Conservation (phyloP, 2,329 filamentous ascomycete genomes). For the Erysiphe neolycopersici region DNA sequence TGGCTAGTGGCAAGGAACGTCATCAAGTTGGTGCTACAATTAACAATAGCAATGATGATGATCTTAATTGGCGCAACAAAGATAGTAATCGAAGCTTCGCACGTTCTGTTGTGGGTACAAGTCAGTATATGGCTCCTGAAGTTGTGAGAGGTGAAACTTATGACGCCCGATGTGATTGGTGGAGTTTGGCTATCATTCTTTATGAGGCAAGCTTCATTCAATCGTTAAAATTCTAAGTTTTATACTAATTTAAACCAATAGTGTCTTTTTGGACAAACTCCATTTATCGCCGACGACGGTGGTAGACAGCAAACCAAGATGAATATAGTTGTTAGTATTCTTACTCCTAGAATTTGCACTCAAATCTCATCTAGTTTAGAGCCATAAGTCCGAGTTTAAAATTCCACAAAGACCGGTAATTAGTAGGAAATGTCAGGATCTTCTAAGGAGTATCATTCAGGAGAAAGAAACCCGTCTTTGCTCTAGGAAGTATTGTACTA, state of each 20-base stretch:
- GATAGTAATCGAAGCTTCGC: slow-evolving; percentile 46
- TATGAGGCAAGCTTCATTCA: slow-evolving; percentile 32
- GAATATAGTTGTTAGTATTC: slow-evolving; percentile 43
- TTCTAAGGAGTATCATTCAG: slow-evolving; percentile 46
- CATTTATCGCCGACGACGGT: slow-evolving; percentile 57
- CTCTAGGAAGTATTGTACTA: slow-evolving; percentile 43
- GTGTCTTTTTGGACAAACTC: slow-evolving; percentile 77
- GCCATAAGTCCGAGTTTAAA: slow-evolving; percentile 39
- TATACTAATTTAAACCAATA: slow-evolving; percentile 8
- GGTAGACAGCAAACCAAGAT: slow-evolving; percentile 54
- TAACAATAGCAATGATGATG: slow-evolving; percentile 16
- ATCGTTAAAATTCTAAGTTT: background rate
- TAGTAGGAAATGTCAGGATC: slow-evolving; percentile 44
- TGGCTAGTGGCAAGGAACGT: slow-evolving; percentile 16
- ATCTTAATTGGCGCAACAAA: slow-evolving; percentile 44
- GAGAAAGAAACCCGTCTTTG: slow-evolving; percentile 54
- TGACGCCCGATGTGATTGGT: slow-evolving; percentile 88
- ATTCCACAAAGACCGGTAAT: slow-evolving; percentile 44
- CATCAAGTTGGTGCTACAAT: slow-evolving; percentile 15
- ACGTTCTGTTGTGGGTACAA: slow-evolving; percentile 74
- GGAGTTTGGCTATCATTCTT: slow-evolving; percentile 83
- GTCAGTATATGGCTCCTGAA: slow-evolving; percentile 96
- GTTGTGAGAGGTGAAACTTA: slow-evolving; percentile 61
- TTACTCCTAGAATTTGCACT: background rate
- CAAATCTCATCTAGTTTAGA: slow-evolving; percentile 14